Evolutionary conservation across 352 stramenopile genomes (phyloP).

Genomic region (Phytopythium kandeliae): DNA sequence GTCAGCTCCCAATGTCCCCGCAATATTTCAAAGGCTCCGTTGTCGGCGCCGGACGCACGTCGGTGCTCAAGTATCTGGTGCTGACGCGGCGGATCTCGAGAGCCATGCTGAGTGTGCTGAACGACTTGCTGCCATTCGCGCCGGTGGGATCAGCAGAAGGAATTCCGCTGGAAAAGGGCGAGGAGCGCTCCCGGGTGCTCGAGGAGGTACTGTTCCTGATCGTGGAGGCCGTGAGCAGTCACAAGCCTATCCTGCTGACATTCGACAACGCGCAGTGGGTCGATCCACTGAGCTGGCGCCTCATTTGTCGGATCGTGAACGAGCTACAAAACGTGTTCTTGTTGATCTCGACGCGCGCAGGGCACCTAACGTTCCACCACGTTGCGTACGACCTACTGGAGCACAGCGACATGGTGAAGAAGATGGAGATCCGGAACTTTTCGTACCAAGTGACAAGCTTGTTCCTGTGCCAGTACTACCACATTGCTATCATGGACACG

Average conservation of each 20-base stretch:
- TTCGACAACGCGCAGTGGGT: slow-evolving; percentile 81
- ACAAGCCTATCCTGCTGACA: slow-evolving; percentile 57
- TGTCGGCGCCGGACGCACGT: slow-evolving; percentile 6
- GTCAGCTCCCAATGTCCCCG: slow-evolving; percentile 1
- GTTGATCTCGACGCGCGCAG: slow-evolving; percentile 44
- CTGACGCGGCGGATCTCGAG: slow-evolving; percentile 33
- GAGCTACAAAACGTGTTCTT: slow-evolving; percentile 54
- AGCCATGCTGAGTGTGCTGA: slow-evolving; percentile 36
- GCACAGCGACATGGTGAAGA: slow-evolving; percentile 24
- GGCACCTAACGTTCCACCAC: slow-evolving; percentile 21
- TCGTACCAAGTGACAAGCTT: slow-evolving; percentile 62
- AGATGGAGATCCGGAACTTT: slow-evolving; percentile 52
- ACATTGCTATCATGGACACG: slow-evolving; percentile 80
- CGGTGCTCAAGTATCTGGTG: slow-evolving; percentile 54
- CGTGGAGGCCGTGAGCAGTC: slow-evolving; percentile 37
- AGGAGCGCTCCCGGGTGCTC: slow-evolving; percentile 42
- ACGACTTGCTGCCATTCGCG: slow-evolving; percentile 45
- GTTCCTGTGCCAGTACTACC: slow-evolving; percentile 70
- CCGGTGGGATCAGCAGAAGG: slow-evolving; percentile 18
- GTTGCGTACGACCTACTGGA: slow-evolving; percentile 29
- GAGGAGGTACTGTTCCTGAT: slow-evolving; percentile 52
- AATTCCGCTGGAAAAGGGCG: slow-evolving; percentile 21
- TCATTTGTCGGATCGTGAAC: slow-evolving; percentile 52
- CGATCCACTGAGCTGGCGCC: slow-evolving; percentile 50
- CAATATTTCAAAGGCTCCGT: slow-evolving; percentile 2